Base-by-base conservation (phyloP, 192 early-diverging fungal genomes). In the Helicostylum pulchrum region DNA sequence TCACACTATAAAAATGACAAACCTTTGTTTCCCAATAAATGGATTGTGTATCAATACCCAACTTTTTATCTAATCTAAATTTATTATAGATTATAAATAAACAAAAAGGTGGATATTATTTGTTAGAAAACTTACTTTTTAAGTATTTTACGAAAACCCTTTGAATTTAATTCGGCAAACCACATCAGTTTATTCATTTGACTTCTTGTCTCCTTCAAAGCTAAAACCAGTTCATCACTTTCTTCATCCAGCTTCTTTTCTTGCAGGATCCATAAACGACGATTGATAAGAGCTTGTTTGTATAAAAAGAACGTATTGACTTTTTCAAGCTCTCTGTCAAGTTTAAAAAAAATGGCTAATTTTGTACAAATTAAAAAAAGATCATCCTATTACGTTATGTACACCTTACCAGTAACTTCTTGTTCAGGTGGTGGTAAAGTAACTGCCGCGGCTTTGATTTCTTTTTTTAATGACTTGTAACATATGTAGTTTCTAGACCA, bases 291-390 rank as follows among this genome's bases (percentile, higher is more conserved):
- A 9, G 79, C 74, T 58, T 88, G 88, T 62, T 94, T 94, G 65
- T 90, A 86, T 17, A 86, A 64, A 61, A 91, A 92, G 63, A 92
- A 92, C 8, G 77, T 73, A 48, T 94, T 89, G 72, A 92, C 85
- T 75, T 92, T 92, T 66, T 94, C 92, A 5, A 94, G 66, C 59
- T 94, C 93, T 66, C 92, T 78, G 61, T 94, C 93, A 49, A 94
- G 75, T 43, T 81, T 79, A 65, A 87, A 94, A 59, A 93, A 87
- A 74, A 93, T 92, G 12, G 82, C 84, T 73, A 78, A 78, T 61
- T 76, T 84, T 26, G 71, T 65, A 11, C 77, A 77, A 73, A 76
- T 48, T 55, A 39, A 10, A 39, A 9, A 39, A 39, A 73, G 51
- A 67, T 79, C 71, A 19, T 62, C 11, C 47, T 17, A 47, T 45